Evolutionary conservation across 2,329 filamentous ascomycete species (phyloP).

Genomic region (Hirsutella thompsonii): DNA sequence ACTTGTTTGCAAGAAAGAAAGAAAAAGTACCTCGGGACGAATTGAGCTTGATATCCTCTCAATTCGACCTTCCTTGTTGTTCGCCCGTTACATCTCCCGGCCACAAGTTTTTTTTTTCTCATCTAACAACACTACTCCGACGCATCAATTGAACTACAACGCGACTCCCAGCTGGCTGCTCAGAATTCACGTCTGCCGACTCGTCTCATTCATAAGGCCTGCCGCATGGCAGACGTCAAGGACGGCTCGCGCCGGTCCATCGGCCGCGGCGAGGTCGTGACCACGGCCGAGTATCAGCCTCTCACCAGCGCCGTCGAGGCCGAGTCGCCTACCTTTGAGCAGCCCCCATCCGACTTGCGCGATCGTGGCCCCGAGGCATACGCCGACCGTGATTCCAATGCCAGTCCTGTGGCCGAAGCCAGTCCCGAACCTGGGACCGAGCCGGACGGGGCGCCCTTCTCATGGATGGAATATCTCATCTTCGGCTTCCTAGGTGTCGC

Average conservation of each 20-base stretch:
- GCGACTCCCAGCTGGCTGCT: neutral
- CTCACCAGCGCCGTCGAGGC: constrained; percentile 17
- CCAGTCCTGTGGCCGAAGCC: constrained; percentile 11
- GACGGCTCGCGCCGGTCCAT: constrained; percentile 14
- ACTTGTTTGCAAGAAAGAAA: too few relatives aligned
- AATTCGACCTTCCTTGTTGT: too few relatives aligned
- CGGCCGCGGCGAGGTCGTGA: constrained; percentile 7
- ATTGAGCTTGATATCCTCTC: too few relatives aligned
- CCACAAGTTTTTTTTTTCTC: too few relatives aligned
- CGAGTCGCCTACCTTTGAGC: constrained; percentile 2
- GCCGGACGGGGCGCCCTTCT: constrained; percentile 47
- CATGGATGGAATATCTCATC: constrained; percentile 73
- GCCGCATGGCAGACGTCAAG: constrained; percentile 7
- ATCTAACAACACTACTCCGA: too few relatives aligned
- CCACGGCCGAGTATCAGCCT: constrained; percentile 19
- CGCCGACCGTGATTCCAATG: neutral
- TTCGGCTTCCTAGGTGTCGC: constrained; percentile 78
- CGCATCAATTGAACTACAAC: neutral
- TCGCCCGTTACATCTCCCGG: too few relatives aligned
- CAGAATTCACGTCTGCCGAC: neutral
- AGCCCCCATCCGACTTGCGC: constrained; percentile 8
- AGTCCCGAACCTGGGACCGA: constrained; percentile 11
- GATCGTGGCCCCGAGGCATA: neutral
- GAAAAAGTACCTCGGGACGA: too few relatives aligned
- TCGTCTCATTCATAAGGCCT: neutral